A percentile compares a stretch with the other conserved stretches of the same genome.
Evolutionary conservation across 2,329 filamentous ascomycete species (phyloP).

Genomic region (Aquanectria penicillioides): DNA sequence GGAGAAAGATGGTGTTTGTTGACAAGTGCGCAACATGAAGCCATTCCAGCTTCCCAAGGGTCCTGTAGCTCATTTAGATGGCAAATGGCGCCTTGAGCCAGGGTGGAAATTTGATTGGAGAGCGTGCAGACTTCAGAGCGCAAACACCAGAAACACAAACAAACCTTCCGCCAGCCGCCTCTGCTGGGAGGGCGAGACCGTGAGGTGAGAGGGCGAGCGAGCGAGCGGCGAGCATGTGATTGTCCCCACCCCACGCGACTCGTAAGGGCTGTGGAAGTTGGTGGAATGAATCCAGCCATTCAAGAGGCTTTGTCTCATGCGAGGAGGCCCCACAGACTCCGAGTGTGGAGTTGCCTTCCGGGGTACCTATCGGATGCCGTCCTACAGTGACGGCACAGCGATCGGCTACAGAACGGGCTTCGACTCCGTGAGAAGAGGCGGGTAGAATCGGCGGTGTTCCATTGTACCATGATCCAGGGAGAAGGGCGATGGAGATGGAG

Average conservation of each 20-base stretch:
- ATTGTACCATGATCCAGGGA: background rate
- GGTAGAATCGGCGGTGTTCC: conserved; percentile 32
- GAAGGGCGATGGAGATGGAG: background rate
- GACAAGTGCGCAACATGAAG: background rate
- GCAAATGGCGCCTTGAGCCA: conserved; percentile 5
- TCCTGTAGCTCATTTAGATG: background rate
- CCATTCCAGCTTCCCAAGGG: background rate
- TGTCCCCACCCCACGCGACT: conserved; percentile 13
- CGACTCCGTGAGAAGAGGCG: conserved; percentile 24
- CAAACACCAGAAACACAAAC: background rate
- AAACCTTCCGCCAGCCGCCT: background rate
- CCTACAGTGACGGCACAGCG: conserved; percentile 35
- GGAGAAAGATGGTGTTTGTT: background rate
- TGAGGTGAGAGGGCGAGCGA: background rate
- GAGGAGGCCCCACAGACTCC: conserved; percentile 31
- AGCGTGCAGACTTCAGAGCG: background rate
- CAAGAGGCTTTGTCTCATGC: background rate
- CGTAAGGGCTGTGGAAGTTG: conserved; percentile 10
- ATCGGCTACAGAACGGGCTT: conserved; percentile 35
- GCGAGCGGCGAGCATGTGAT: conserved; percentile 20
- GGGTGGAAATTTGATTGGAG: conserved; percentile 4
- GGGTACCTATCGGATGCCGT: conserved; percentile 40
- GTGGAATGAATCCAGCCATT: conserved; percentile 26
- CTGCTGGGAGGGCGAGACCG: background rate
- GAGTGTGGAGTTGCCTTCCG: conserved; percentile 32